Conservation (phyloP, 139 green algal species). For the Asterochloris erici region DNA sequence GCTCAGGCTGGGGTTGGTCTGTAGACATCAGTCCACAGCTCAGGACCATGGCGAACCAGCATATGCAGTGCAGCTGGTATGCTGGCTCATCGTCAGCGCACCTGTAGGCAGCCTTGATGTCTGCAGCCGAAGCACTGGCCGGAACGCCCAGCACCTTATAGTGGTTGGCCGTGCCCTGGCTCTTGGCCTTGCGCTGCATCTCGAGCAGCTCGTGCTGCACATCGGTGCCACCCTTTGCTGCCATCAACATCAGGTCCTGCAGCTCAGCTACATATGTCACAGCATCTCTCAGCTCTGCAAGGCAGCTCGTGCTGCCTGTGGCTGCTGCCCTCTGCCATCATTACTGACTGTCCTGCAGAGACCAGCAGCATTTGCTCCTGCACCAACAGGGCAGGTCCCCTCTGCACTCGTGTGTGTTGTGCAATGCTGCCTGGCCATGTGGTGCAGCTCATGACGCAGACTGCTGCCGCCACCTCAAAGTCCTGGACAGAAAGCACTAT, state of each 20-base stretch:
- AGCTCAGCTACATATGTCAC: background rate
- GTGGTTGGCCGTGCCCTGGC: conserved; percentile 28
- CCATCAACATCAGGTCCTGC: conserved; percentile 17
- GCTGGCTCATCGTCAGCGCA: background rate
- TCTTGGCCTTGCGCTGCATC: conserved; percentile 32
- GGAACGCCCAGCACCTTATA: conserved; percentile 49
- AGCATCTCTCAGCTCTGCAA: background rate
- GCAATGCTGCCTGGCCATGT: background rate
- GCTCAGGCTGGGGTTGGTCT: background rate
- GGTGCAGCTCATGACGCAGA: too few relatives aligned
- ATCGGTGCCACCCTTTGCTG: background rate
- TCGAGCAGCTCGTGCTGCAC: conserved; percentile 24
- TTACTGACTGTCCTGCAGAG: background rate
- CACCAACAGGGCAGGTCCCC: too few relatives aligned
- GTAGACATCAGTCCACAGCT: background rate
- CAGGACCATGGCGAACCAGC: background rate
- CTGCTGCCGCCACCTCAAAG: too few relatives aligned
- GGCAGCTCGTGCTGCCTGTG: too few relatives aligned
- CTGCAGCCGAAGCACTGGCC: conserved; percentile 15
- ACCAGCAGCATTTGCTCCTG: background rate
- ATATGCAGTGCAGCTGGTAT: background rate
- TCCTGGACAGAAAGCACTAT: too few relatives aligned
- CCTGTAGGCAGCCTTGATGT: conserved; percentile 45
- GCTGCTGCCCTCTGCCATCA: background rate
- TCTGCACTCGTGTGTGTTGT: background rate